Conservation (phyloP, 2,329 filamentous ascomycete species). For the Trichoderma citrinoviride region DNA sequence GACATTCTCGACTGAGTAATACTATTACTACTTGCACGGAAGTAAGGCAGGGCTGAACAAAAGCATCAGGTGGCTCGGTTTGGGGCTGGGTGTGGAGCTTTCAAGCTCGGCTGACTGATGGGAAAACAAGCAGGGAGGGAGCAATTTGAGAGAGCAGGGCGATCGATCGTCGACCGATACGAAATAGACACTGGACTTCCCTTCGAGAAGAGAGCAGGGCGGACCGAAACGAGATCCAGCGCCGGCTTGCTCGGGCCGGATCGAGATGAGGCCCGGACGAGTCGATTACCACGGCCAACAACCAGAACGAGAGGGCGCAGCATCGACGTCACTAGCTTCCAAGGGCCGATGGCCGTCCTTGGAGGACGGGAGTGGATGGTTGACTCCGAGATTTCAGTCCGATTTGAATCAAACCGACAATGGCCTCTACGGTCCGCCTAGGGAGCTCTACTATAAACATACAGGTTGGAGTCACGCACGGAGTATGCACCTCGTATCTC, state of each 20-base stretch:
- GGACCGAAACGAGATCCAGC: constrained; percentile 13
- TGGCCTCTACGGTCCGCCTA: too few species aligned
- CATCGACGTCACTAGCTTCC: not conserved
- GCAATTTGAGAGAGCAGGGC: not conserved
- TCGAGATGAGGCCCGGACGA: not conserved
- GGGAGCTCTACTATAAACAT: not conserved
- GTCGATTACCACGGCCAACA: not conserved
- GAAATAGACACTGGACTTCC: not conserved
- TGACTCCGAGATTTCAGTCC: not conserved
- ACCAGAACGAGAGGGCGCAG: not conserved
- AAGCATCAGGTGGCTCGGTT: not conserved
- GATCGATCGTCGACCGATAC: not conserved
- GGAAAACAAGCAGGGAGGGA: not conserved
- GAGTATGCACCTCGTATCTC: too few species aligned
- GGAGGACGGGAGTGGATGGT: not conserved
- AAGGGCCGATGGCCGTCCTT: not conserved
- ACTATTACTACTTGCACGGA: not conserved
- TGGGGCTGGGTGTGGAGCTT: not conserved
- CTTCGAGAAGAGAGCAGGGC: not conserved
- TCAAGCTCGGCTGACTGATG: not conserved
- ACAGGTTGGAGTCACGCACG: not conserved
- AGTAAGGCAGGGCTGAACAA: not conserved
- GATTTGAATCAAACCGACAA: not conserved
- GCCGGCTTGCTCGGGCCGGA: constrained; percentile 12
- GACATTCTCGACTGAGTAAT: not conserved